Evolutionary conservation across 139 green algal genomes (phyloP).

Genomic region (Coelastrella sp.): DNA sequence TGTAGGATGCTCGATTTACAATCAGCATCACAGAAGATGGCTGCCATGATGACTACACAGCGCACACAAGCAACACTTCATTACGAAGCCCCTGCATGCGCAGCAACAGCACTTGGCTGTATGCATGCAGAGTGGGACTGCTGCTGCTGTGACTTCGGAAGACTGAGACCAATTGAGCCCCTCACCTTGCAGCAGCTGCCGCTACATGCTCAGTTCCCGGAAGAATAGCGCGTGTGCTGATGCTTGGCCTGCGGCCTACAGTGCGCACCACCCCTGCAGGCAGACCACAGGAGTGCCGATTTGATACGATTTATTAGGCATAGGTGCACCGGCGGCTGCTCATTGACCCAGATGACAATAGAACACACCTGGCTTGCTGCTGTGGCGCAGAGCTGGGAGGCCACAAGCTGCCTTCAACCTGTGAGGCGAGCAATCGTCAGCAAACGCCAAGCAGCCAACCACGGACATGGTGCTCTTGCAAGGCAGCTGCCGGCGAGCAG

Average conservation of each 20-base stretch:
- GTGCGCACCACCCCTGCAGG: conserved; percentile 24
- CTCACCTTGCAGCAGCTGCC: conserved; percentile 17
- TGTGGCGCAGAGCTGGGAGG: not conserved
- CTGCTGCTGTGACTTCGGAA: too few relatives aligned
- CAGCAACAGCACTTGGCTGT: not conserved
- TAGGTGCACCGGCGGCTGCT: not conserved
- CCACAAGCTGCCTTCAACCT: not conserved
- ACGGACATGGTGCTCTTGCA: not conserved
- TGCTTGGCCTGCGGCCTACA: not conserved
- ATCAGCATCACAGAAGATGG: not conserved
- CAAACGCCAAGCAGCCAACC: not conserved
- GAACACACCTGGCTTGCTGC: not conserved
- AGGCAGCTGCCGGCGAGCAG: not conserved
- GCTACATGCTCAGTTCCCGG: conserved; percentile 30
- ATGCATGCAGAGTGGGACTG: not conserved
- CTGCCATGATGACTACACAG: too few relatives aligned
- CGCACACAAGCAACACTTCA: not conserved
- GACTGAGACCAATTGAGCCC: too few relatives aligned
- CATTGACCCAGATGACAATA: not conserved
- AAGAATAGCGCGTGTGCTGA: conserved; percentile 9
- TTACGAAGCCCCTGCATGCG: not conserved
- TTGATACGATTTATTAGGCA: not conserved
- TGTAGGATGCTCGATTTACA: not conserved
- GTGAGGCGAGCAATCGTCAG: conserved; percentile 1
- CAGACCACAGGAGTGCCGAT: not conserved